phyloP scores from a whole-genome alignment of 2,329 filamentous ascomycete genomes.

The Pyrenophora graminea region DNA sequence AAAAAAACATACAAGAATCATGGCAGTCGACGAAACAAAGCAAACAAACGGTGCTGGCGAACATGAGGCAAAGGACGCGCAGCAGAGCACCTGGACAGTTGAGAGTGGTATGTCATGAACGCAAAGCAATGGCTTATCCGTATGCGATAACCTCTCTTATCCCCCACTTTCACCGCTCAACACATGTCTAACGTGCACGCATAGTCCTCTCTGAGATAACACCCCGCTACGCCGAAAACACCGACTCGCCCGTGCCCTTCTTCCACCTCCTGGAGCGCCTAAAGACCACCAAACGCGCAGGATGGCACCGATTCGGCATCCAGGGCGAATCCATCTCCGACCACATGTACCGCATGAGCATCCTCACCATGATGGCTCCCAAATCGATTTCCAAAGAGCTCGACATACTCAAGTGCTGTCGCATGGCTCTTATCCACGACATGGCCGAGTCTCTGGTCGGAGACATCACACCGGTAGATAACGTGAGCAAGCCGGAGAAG shows the following conservation, averaged over 20 bases:
- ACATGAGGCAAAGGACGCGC: slow-evolving; percentile 32
- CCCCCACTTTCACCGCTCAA: background rate
- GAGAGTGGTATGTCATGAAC: slow-evolving; percentile 51
- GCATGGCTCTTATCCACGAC: slow-evolving; percentile 95
- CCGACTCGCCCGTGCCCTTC: slow-evolving; percentile 80
- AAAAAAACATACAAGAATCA: slow-evolving; percentile 20
- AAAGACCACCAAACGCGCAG: slow-evolving; percentile 95
- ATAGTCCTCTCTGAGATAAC: slow-evolving; percentile 68
- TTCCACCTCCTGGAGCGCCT: slow-evolving; percentile 93
- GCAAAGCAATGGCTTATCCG: slow-evolving; percentile 26
- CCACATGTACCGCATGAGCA: slow-evolving; percentile 99
- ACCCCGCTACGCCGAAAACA: slow-evolving; percentile 60
- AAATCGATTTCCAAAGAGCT: slow-evolving; percentile 70
- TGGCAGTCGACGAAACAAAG: slow-evolving; percentile 43
- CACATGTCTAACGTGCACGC: background rate
- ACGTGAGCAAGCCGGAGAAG: slow-evolving; percentile 85
- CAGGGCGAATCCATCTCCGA: slow-evolving; percentile 88
- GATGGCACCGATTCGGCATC: slow-evolving; percentile 90
- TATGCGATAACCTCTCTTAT: slow-evolving; percentile 38
- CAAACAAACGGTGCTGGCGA: slow-evolving; percentile 49
- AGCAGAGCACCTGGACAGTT: slow-evolving; percentile 46
- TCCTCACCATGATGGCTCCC: slow-evolving; percentile 92
- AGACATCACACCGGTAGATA: slow-evolving; percentile 93
- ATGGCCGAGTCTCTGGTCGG: slow-evolving; percentile 96
- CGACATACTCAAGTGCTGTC: slow-evolving; percentile 81